Percentiles rank a stretch among this genome's conserved stretches.
Conservation (phyloP, 768 basidiomycete species). For the Kwoniella newhampshirensis region DNA sequence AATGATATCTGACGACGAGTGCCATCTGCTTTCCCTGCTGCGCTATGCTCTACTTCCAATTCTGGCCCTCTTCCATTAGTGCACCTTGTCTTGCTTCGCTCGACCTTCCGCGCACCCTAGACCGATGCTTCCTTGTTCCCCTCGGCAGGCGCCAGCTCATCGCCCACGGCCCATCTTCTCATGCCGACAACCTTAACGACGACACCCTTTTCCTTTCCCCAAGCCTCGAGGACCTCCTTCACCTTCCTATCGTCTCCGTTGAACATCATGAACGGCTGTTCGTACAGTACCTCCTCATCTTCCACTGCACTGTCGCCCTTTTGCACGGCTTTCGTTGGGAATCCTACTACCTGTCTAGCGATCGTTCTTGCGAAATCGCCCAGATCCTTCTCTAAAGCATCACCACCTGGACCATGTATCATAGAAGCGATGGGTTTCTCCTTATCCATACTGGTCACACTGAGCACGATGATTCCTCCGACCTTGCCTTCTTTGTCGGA, state of each 20-base stretch:
- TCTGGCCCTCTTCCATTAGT: too few species aligned
- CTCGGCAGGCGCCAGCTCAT: slow-evolving; percentile 19
- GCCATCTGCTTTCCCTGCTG: too few species aligned
- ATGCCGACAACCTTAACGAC: slow-evolving; percentile 45
- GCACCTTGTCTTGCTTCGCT: too few species aligned
- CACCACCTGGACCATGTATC: slow-evolving; percentile 44
- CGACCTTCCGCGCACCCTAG: too few species aligned
- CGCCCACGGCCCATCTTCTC: slow-evolving; percentile 47
- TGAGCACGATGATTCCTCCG: slow-evolving; percentile 57
- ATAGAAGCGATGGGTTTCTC: slow-evolving; percentile 38
- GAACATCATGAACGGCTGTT: slow-evolving; percentile 52
- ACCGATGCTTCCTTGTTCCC: not conserved
- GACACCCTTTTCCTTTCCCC: slow-evolving; percentile 45
- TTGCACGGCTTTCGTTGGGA: slow-evolving; percentile 64
- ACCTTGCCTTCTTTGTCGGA: slow-evolving; percentile 55
- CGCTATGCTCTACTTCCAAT: too few species aligned
- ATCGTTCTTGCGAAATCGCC: slow-evolving; percentile 68
- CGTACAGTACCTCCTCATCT: slow-evolving; percentile 42
- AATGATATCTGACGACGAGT: too few species aligned
- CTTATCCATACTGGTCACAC: slow-evolving; percentile 56
- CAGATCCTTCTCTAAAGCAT: slow-evolving; percentile 60
- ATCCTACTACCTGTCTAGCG: slow-evolving; percentile 81
- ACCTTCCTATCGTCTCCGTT: slow-evolving; percentile 42
- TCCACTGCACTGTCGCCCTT: slow-evolving; percentile 23
- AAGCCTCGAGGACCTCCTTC: slow-evolving; percentile 39